Evolutionary conservation across 1,284 basidiomycete species (phyloP).

Genomic region (Vanrija sp.): DNA sequence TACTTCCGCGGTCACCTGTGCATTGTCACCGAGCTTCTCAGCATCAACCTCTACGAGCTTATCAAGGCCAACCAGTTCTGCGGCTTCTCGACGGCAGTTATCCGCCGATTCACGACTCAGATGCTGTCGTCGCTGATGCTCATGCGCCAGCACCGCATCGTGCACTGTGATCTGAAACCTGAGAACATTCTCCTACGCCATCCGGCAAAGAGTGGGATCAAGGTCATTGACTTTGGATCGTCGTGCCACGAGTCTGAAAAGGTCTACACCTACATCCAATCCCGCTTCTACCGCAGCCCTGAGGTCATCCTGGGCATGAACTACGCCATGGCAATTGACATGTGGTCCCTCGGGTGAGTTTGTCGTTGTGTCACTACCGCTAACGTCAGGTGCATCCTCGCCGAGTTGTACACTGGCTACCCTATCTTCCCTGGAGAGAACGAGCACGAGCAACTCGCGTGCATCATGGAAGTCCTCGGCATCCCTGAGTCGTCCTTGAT

Average conservation of each 20-base stretch:
- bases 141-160: slow-evolving; percentile 94
- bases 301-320: slow-evolving; percentile 96
- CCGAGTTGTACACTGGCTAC: slow-evolving; percentile 97
- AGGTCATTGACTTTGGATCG: slow-evolving; percentile 98
- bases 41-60: slow-evolving; percentile 97
- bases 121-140: slow-evolving; percentile 86
- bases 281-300: slow-evolving; percentile 94
- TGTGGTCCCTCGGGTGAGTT: slow-evolving; percentile 84
- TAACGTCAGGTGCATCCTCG: slow-evolving; percentile 69
- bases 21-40: slow-evolving; percentile 95
- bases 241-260: slow-evolving; percentile 99
- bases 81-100: slow-evolving; percentile 90
- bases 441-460: slow-evolving; percentile 96
- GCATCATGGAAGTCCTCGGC: slow-evolving; percentile 99
- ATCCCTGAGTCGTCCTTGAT: slow-evolving; percentile 91
- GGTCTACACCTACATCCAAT: slow-evolving; percentile 99
- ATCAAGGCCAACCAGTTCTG: slow-evolving; percentile 99
- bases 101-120: slow-evolving; percentile 93
- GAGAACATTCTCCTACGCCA: slow-evolving; percentile 97
- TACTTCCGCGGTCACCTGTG: slow-evolving; percentile 97
- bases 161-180: slow-evolving; percentile 99
- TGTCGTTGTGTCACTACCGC: not conserved
- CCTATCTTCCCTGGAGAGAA: slow-evolving; percentile 99
- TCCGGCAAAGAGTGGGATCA: slow-evolving; percentile 92
- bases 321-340: slow-evolving; percentile 89